Evolutionary conservation across 2,329 filamentous ascomycete genomes (phyloP).

Genomic region (Xylaria arbuscula): DNA sequence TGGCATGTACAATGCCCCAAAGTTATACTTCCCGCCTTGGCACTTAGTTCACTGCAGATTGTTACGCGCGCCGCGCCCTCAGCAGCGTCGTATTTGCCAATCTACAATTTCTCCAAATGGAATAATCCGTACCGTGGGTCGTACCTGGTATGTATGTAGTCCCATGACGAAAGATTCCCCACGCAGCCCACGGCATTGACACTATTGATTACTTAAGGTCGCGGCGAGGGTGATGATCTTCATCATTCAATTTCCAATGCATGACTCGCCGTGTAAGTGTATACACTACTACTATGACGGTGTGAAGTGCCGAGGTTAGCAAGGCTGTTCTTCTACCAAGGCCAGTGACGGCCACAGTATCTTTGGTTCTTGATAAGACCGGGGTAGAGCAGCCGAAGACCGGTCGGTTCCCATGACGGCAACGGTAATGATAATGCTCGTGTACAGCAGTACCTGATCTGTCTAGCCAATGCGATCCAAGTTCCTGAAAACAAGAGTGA

Average conservation of each 20-base stretch:
- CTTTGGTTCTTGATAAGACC: background rate
- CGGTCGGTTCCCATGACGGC: background rate
- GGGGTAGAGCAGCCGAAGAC: background rate
- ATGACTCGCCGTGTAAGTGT: conserved; percentile 10
- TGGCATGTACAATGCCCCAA: conserved; percentile 31
- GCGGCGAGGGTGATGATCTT: conserved; percentile 20
- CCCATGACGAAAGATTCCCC: conserved; percentile 16
- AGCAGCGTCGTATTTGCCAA: conserved; percentile 31
- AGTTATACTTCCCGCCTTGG: conserved; percentile 30
- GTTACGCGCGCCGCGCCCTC: background rate
- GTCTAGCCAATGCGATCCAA: conserved; percentile 11
- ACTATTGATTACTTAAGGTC: conserved; percentile 24
- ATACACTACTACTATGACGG: background rate
- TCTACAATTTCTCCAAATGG: conserved; percentile 32
- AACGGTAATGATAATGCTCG: background rate
- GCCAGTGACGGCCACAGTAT: conserved; percentile 1
- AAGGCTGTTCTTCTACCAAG: conserved; percentile 28
- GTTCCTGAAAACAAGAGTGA: background rate
- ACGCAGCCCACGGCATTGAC: conserved; percentile 8
- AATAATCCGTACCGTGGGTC: conserved; percentile 26
- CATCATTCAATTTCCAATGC: conserved; percentile 33
- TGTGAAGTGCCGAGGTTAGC: conserved; percentile 16
- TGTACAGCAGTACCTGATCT: background rate
- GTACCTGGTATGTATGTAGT: background rate
- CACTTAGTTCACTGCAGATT: conserved; percentile 21